Percentiles rank a stretch among this genome's conserved stretches.
Conservation (phyloP, 2,329 filamentous ascomycete genomes). For the Colletotrichum tanaceti region DNA sequence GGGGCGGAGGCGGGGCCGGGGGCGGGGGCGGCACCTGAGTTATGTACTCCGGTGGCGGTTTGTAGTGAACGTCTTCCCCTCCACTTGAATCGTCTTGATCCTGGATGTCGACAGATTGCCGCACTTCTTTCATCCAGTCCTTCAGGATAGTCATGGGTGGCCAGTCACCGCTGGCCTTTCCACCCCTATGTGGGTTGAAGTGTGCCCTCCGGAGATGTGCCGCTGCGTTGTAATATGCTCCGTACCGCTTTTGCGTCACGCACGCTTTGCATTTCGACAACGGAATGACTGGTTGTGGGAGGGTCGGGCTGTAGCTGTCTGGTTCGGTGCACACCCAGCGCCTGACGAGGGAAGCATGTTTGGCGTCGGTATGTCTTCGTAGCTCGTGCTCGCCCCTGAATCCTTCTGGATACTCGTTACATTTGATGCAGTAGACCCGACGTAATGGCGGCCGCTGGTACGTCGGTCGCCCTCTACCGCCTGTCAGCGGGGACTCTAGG, state of each 20-base stretch:
- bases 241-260: slow-evolving; percentile 66
- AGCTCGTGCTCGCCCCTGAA: slow-evolving; percentile 93
- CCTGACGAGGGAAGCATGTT: slow-evolving; percentile 66
- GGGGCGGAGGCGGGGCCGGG: slow-evolving; percentile 11
- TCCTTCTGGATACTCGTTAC: slow-evolving; percentile 84
- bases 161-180: slow-evolving; percentile 69
- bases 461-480: slow-evolving; percentile 54
- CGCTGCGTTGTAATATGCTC: slow-evolving; percentile 69
- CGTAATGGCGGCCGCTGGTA: slow-evolving; percentile 70
- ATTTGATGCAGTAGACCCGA: slow-evolving; percentile 81
- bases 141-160: slow-evolving; percentile 68
- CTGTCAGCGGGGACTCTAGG: slow-evolving; percentile 57
- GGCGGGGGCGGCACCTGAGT: slow-evolving; percentile 30
- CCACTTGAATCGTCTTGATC: slow-evolving; percentile 62
- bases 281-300: slow-evolving; percentile 63
- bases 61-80: slow-evolving; percentile 56
- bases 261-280: slow-evolving; percentile 68
- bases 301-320: slow-evolving; percentile 49
- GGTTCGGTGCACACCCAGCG: slow-evolving; percentile 68
- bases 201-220: slow-evolving; percentile 69
- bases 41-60: slow-evolving; percentile 34
- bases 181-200: slow-evolving; percentile 66
- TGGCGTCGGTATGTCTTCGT: slow-evolving; percentile 72
- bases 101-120: slow-evolving; percentile 59
- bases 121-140: slow-evolving; percentile 71